phyloP scores from a whole-genome alignment of 176 grass and related monocot genomes.

The Aegilops sharonensis region DNA sequence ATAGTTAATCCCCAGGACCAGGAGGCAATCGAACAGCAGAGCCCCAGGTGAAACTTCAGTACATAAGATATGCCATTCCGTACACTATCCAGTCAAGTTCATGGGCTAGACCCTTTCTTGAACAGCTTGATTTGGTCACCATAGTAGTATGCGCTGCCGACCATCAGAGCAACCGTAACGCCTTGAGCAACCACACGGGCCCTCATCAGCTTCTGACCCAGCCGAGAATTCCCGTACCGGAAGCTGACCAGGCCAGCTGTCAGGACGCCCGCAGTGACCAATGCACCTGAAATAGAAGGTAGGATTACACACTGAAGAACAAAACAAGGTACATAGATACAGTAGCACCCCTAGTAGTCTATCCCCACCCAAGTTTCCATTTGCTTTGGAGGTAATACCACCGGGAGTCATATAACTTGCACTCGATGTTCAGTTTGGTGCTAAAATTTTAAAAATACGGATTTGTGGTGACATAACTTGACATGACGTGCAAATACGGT shows the following conservation, averaged over 20 bases:
- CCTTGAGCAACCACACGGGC: slow-evolving; percentile 81
- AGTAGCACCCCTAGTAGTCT: background rate
- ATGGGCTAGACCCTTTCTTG: slow-evolving; percentile 55
- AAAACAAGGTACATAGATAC: background rate
- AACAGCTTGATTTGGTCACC: slow-evolving; percentile 78
- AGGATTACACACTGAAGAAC: background rate
- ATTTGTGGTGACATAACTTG: too few species aligned
- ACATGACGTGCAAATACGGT: too few species aligned
- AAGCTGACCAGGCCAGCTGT: slow-evolving; percentile 88
- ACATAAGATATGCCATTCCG: background rate
- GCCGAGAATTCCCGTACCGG: slow-evolving; percentile 78
- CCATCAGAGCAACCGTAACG: slow-evolving; percentile 87
- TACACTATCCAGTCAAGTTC: slow-evolving; percentile 16
- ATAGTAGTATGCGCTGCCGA: slow-evolving; percentile 83
- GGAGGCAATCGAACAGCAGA: background rate
- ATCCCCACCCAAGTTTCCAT: background rate
- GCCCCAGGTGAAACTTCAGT: background rate
- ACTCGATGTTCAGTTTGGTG: too few species aligned
- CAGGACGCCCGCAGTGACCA: slow-evolving; percentile 88
- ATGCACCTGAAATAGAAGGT: slow-evolving; percentile 55
- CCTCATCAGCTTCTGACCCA: slow-evolving; percentile 93
- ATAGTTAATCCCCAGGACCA: background rate
- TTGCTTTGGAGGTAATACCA: background rate
- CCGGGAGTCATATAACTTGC: too few species aligned
- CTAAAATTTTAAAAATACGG: too few species aligned